Evolutionary conservation across 257 asterid species (phyloP).

Genomic region (Forsythia viridissima): DNA sequence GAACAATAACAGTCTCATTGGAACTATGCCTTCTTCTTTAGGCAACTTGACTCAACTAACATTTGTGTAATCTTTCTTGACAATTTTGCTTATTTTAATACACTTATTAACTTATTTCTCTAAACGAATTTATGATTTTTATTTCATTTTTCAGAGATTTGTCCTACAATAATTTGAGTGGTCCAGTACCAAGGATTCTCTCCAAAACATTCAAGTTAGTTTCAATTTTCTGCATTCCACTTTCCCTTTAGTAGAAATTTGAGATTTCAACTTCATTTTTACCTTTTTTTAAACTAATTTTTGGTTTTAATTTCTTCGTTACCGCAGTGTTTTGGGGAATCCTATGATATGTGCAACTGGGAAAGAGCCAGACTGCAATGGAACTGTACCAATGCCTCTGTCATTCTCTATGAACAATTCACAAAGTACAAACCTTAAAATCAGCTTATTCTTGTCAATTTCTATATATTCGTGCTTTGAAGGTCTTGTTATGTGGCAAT

Average conservation of each 20-base stretch:
- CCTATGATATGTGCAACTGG: conserved; percentile 88
- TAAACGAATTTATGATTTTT: conserved; percentile 8
- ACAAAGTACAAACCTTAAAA: conserved; percentile 53
- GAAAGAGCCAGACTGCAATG: conserved; percentile 79
- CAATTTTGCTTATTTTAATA: conserved; percentile 15
- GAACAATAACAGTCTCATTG: conserved; percentile 80
- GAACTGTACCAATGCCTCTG: conserved; percentile 67
- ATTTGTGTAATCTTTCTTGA: conserved; percentile 58
- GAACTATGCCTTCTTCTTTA: conserved; percentile 62
- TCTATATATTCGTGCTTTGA: background rate
- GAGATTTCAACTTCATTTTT: background rate
- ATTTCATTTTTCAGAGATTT: conserved; percentile 57
- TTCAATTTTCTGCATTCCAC: background rate
- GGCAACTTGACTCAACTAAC: conserved; percentile 79
- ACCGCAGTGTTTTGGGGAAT: conserved; percentile 79
- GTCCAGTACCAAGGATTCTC: conserved; percentile 50
- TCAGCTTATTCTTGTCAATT: background rate
- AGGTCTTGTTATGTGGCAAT: no score
- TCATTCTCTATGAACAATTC: conserved; percentile 52
- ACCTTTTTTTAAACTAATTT: background rate
- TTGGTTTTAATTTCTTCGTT: background rate
- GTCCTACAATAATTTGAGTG: conserved; percentile 67
- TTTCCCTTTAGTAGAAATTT: background rate
- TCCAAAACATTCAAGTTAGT: conserved; percentile 70
- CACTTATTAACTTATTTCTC: background rate